Evolutionary conservation across 2,329 filamentous ascomycete species (phyloP).

Genomic region (Monosporascus sp.): DNA sequence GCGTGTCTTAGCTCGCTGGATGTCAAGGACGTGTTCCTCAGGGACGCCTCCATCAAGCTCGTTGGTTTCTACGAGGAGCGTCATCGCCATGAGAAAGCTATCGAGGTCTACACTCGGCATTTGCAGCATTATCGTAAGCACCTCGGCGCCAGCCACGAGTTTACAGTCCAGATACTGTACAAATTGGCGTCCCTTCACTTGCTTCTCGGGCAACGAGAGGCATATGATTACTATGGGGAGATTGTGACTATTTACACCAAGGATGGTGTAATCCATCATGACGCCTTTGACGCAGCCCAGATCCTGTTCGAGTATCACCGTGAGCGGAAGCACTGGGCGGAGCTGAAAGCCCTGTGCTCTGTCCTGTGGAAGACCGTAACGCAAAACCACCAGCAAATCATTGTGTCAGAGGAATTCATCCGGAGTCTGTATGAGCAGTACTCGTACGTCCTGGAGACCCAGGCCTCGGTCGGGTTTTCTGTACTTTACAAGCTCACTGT

Average conservation of each 20-base stretch:
- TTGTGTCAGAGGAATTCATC: constrained; percentile 36
- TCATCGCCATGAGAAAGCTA: constrained; percentile 32
- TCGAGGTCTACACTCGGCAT: constrained; percentile 29
- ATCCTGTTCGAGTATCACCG: constrained; percentile 40
- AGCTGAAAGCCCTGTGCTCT: constrained; percentile 39
- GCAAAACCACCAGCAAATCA: constrained; percentile 32
- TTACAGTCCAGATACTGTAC: constrained; percentile 31
- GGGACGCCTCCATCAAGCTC: constrained; percentile 22
- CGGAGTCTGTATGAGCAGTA: constrained; percentile 43
- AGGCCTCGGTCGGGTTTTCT: constrained; percentile 35
- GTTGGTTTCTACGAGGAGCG: constrained; percentile 30
- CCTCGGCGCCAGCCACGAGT: constrained; percentile 21
- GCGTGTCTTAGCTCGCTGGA: constrained; percentile 26
- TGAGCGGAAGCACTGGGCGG: constrained; percentile 35
- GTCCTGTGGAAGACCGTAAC: constrained; percentile 42
- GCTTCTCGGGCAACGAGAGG: constrained; percentile 27
- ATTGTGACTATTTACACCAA: constrained; percentile 30
- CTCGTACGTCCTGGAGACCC: constrained; percentile 38
- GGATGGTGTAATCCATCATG: constrained; percentile 29
- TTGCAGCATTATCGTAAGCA: constrained; percentile 28
- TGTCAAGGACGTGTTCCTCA: constrained; percentile 24
- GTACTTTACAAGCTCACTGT: constrained; percentile 40
- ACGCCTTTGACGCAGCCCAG: constrained; percentile 40
- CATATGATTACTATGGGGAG: constrained; percentile 30
- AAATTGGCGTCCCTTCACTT: constrained; percentile 19